A percentile compares a stretch with the other conserved stretches of the same genome.
Evolutionary conservation across 1,139 yeast species (phyloP).

Genomic region (Casaregolazyma lundiana): DNA sequence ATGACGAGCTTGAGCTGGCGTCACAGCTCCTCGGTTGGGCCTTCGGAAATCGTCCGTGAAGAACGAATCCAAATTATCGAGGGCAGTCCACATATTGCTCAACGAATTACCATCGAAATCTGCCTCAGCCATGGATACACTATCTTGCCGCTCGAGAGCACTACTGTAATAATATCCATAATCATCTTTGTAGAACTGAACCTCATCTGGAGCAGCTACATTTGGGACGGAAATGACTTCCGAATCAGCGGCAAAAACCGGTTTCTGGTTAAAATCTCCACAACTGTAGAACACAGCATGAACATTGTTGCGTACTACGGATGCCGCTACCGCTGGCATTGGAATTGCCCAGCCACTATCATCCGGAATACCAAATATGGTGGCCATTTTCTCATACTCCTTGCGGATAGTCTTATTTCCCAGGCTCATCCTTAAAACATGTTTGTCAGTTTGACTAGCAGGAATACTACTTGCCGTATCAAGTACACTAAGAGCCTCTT

Average conservation of each 20-base stretch:
- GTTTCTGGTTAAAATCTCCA: conserved; percentile 33
- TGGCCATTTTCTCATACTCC: conserved; percentile 81
- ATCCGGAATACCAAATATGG: conserved; percentile 92
- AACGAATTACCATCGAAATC: conserved; percentile 58
- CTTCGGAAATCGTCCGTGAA: conserved; percentile 60
- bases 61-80: conserved; percentile 88
- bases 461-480: conserved; percentile 85
- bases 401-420: conserved; percentile 76
- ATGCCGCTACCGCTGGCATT: conserved; percentile 86
- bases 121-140: conserved; percentile 38
- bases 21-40: neutral
- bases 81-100: conserved; percentile 94
- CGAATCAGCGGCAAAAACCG: conserved; percentile 17
- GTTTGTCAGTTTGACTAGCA: conserved; percentile 86
- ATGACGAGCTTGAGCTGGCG: neutral
- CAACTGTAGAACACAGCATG: conserved; percentile 94
- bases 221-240: conserved; percentile 26
- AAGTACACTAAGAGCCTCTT: conserved; percentile 80
- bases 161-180: conserved; percentile 25
- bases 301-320: conserved; percentile 84
- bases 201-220: conserved; percentile 26
- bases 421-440: conserved; percentile 83
- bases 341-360: conserved; percentile 99
- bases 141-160: conserved; percentile 22
- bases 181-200: conserved; percentile 56